These are phyloP conservation scores for Rhynchospora tenuis DNA, from an alignment of 176 grass and related monocot genomes.

Conservation along the genomic window DNA sequence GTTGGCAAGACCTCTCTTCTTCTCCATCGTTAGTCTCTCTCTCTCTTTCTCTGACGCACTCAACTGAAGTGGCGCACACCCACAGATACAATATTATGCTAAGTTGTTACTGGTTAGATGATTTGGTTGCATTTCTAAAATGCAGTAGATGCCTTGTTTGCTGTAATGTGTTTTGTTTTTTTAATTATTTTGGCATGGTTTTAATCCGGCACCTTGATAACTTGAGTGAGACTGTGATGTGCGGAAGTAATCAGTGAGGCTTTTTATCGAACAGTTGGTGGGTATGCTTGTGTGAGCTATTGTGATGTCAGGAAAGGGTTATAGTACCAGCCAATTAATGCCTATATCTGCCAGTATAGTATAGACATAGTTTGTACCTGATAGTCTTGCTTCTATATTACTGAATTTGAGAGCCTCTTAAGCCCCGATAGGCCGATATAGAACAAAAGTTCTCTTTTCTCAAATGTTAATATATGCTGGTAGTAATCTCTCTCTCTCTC, in stretches of 20 bases:
- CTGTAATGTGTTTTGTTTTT: neutral
- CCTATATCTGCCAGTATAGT: neutral
- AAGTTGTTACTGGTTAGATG: neutral
- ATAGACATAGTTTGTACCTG: neutral
- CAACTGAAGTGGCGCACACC: neutral
- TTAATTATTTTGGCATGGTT: neutral
- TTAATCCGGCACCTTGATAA: neutral
- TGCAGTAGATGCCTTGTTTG: neutral
- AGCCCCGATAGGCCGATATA: neutral
- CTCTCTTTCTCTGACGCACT: neutral
- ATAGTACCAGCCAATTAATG: neutral
- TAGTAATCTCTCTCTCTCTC: neutral
- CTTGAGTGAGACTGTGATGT: neutral
- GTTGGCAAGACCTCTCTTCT: slow-evolving; percentile 86
- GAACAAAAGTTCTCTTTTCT: neutral
- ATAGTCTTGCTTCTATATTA: neutral
- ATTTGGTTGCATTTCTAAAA: neutral
- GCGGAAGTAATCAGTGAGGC: neutral
- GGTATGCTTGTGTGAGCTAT: neutral
- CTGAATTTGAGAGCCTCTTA: neutral
- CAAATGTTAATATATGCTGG: neutral
- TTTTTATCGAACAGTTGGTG: neutral
- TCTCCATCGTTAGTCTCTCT: slow-evolving; percentile 33
- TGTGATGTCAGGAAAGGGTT: neutral
- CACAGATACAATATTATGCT: neutral